These are phyloP conservation scores for Selaginella tamariscina DNA, from an alignment of 75 land plant genomes.

Conservation along the genomic window DNA sequence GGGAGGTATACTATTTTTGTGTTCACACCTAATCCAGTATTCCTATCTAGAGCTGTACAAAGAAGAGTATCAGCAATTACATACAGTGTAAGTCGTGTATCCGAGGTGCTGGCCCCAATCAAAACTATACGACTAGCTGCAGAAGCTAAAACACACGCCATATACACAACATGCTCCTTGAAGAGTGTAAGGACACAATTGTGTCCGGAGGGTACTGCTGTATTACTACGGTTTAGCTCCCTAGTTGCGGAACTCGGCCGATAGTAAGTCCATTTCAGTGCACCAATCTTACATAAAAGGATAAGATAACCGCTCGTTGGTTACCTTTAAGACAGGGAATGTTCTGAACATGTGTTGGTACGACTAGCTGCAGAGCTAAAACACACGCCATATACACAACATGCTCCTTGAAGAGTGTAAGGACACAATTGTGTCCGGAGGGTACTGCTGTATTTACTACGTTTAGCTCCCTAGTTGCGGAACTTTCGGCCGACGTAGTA, in stretches of 20 bases:
- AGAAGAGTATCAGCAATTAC: not conserved
- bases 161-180: not conserved
- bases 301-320: too few relatives aligned
- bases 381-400: not conserved
- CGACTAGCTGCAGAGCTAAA: not conserved
- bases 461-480: slow-evolving; percentile 81
- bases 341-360: too few relatives aligned
- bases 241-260: slow-evolving; percentile 93
- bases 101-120: not conserved
- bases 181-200: slow-evolving; percentile 44
- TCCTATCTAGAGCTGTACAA: not conserved
- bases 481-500: too few relatives aligned
- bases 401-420: slow-evolving; percentile 7
- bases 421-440: slow-evolving; percentile 87
- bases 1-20: not conserved
- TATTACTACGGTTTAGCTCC: slow-evolving; percentile 70
- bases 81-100: not conserved
- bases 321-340: too few relatives aligned
- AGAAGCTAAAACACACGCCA: not conserved
- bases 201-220: slow-evolving; percentile 95
- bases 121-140: not conserved
- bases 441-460: slow-evolving; percentile 82
- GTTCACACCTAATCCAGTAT: not conserved
- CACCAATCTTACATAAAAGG: too few relatives aligned
- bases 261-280: too few relatives aligned